phyloP scores from a whole-genome alignment of 2,329 filamentous ascomycete species.

The Mollisiaceae sp. region DNA sequence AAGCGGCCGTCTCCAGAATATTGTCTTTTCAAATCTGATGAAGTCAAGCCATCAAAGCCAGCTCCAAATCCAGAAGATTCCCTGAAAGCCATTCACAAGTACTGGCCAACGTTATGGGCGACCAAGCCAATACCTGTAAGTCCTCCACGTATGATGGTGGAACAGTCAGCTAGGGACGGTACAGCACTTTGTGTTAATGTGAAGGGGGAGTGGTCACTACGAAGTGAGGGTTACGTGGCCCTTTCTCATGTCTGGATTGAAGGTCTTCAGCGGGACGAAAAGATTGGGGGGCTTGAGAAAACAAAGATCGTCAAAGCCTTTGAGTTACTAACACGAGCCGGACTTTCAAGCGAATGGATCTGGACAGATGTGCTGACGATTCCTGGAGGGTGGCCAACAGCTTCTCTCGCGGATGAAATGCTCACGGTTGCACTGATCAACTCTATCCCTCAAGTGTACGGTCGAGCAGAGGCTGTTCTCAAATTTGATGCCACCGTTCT shows the following conservation, averaged over 20 bases:
- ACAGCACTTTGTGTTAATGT: constrained; percentile 2
- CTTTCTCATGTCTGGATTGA: constrained; percentile 34
- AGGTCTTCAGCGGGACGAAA: constrained; percentile 25
- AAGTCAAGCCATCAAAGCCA: constrained; percentile 1
- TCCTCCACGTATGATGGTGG: not conserved
- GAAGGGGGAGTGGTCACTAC: not conserved
- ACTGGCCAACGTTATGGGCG: not conserved
- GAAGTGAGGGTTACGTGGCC: not conserved
- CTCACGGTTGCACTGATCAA: constrained; percentile 30
- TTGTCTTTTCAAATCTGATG: not conserved
- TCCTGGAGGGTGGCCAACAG: constrained; percentile 19
- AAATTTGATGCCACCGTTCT: not conserved
- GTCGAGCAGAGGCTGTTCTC: not conserved
- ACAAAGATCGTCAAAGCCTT: constrained; percentile 15
- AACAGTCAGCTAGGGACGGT: not conserved
- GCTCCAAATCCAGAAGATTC: not conserved
- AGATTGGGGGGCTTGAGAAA: constrained; percentile 16
- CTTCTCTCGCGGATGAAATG: constrained; percentile 22
- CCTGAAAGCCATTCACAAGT: not conserved
- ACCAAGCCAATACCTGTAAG: not conserved
- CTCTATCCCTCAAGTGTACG: constrained; percentile 3
- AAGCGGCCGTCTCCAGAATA: not conserved
- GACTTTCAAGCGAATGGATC: constrained; percentile 26
- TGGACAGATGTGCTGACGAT: constrained; percentile 31
- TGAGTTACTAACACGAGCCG: constrained; percentile 11